These are phyloP conservation scores for Aspergillus neoniger DNA, from an alignment of 2,329 filamentous ascomycete genomes.

Conservation along the genomic window DNA sequence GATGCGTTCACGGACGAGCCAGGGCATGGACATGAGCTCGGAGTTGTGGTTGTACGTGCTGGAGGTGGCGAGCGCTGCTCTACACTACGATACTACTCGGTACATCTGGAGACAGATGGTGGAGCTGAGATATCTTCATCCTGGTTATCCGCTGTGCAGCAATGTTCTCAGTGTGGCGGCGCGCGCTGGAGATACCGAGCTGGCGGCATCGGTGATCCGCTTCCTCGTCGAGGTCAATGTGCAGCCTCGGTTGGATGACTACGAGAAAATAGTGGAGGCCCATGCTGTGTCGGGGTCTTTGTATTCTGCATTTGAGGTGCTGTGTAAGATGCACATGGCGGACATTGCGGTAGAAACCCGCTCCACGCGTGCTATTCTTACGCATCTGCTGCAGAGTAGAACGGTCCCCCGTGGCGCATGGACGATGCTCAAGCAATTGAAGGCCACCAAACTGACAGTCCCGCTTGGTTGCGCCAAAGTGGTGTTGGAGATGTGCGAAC, in stretches of 20 bases:
- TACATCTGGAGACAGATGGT: slow-evolving; percentile 74
- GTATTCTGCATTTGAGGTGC: slow-evolving; percentile 64
- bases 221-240: slow-evolving; percentile 61
- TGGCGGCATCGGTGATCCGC: slow-evolving; percentile 72
- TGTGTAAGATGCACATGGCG: slow-evolving; percentile 72
- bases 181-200: slow-evolving; percentile 63
- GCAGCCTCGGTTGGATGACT: slow-evolving; percentile 66
- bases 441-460: slow-evolving; percentile 50
- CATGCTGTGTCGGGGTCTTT: slow-evolving; percentile 66
- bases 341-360: slow-evolving; percentile 59
- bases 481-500: slow-evolving; percentile 55
- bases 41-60: slow-evolving; percentile 71
- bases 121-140: slow-evolving; percentile 59
- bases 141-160: slow-evolving; percentile 64
- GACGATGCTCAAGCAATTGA: slow-evolving; percentile 58
- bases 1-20: slow-evolving; percentile 59
- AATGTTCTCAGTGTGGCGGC: slow-evolving; percentile 73
- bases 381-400: slow-evolving; percentile 53
- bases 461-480: slow-evolving; percentile 51
- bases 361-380: slow-evolving; percentile 65
- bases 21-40: slow-evolving; percentile 50
- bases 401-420: slow-evolving; percentile 56
- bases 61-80: slow-evolving; percentile 68
- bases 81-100: slow-evolving; percentile 64
- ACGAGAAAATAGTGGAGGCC: slow-evolving; percentile 74